Conservation (phyloP, 2,329 filamentous ascomycete species). For the Alternaria triticina region DNA sequence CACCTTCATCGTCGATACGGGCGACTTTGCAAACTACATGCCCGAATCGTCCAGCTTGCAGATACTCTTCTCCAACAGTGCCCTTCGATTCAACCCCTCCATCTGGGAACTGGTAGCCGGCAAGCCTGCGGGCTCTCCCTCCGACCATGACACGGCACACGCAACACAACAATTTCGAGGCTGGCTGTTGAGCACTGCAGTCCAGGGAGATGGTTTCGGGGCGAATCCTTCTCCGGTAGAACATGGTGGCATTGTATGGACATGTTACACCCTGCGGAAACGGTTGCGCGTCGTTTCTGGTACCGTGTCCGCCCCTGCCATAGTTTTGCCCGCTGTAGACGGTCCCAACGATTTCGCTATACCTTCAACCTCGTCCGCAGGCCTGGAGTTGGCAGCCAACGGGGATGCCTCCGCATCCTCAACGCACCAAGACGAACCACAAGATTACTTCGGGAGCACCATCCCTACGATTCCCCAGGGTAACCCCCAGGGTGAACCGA, state of each 20-base stretch:
- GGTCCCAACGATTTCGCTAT: conserved; percentile 38
- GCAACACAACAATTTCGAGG: conserved; percentile 64
- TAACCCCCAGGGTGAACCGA: conserved; percentile 21
- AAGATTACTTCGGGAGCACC: conserved; percentile 53
- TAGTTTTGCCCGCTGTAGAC: conserved; percentile 43
- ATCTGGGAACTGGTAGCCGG: conserved; percentile 65
- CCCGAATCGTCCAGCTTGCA: conserved; percentile 58
- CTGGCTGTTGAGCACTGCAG: conserved; percentile 68
- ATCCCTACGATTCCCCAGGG: conserved; percentile 15
- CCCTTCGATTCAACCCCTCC: conserved; percentile 64
- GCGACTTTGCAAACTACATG: conserved; percentile 62
- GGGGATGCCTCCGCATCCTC: conserved; percentile 19
- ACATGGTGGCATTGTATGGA: conserved; percentile 73
- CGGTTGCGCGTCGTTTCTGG: conserved; percentile 73
- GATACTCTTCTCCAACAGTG: conserved; percentile 72
- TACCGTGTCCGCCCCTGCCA: conserved; percentile 13
- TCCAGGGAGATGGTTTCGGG: conserved; percentile 60
- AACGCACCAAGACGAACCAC: conserved; percentile 31
- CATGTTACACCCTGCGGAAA: conserved; percentile 70
- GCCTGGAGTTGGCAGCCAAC: conserved; percentile 15
- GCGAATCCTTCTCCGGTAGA: conserved; percentile 56
- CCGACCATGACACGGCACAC: conserved; percentile 47
- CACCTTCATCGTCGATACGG: conserved; percentile 75
- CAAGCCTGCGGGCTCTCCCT: conserved; percentile 36
- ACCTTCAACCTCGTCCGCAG: conserved; percentile 30